These are phyloP conservation scores for Penicillium sp. DNA, from an alignment of 2,329 filamentous ascomycete genomes.

Conservation along the genomic window DNA sequence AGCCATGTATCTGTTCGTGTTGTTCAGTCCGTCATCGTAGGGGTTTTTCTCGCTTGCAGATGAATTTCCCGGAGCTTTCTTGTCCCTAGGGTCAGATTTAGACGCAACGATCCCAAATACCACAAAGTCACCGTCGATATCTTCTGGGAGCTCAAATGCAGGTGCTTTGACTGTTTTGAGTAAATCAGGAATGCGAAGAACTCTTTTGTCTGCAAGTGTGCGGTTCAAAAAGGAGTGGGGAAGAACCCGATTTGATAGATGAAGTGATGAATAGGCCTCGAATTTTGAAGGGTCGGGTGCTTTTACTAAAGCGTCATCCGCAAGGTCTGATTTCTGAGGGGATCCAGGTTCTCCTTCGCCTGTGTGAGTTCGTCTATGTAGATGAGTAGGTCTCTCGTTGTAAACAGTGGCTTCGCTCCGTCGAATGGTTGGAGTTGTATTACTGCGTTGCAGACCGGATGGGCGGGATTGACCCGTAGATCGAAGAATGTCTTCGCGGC, in stretches of 20 bases:
- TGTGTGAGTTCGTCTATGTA: conserved; percentile 25
- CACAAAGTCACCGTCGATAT: conserved; percentile 85
- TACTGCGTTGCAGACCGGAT: conserved; percentile 34
- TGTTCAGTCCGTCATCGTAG: conserved; percentile 55
- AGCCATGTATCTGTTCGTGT: conserved; percentile 83
- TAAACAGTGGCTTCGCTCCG: conserved; percentile 9
- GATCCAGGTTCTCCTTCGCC: conserved; percentile 22
- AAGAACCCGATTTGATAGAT: conserved; percentile 78
- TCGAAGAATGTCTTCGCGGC: conserved; percentile 60
- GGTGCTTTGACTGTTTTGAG: conserved; percentile 79
- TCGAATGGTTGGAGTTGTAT: conserved; percentile 35
- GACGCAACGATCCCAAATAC: conserved; percentile 83
- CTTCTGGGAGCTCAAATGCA: conserved; percentile 70
- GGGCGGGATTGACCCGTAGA: conserved; percentile 32
- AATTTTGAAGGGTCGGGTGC: conserved; percentile 62
- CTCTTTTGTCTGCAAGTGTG: conserved; percentile 73
- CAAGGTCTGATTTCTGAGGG: conserved; percentile 21
- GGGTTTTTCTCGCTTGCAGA: conserved; percentile 46
- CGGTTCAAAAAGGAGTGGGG: conserved; percentile 78
- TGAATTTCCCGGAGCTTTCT: conserved; percentile 47
- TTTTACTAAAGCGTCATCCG: conserved; percentile 21
- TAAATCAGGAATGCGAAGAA: conserved; percentile 76
- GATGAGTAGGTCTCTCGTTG: conserved; percentile 22
- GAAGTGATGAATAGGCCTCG: conserved; percentile 81
- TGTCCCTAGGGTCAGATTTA: conserved; percentile 76